Percentiles rank a stretch among this genome's conserved stretches.
These are phyloP conservation scores for Globisporangium irregulare DNA, from an alignment of 352 stramenopile species.

Conservation along the genomic window DNA sequence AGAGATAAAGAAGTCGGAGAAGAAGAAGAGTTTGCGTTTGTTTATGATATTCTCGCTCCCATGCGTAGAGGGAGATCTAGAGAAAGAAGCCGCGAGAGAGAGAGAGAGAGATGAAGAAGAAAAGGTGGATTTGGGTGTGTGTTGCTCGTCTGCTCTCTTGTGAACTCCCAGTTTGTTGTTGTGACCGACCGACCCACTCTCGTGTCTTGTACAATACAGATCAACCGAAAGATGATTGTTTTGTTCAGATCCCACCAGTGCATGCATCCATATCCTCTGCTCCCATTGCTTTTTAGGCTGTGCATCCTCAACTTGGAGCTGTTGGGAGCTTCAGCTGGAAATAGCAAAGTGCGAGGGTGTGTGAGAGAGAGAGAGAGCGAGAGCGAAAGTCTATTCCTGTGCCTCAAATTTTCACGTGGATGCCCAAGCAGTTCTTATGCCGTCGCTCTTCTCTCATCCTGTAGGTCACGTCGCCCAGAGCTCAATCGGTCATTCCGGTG, in stretches of 20 bases:
- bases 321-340: neutral
- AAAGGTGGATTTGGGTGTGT: slow-evolving; percentile 6
- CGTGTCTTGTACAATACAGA: slow-evolving; percentile 33
- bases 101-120: slow-evolving; percentile 7
- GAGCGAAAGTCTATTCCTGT: neutral
- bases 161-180: slow-evolving; percentile 13
- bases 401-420: neutral
- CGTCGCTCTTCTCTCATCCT: neutral
- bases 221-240: slow-evolving; percentile 16
- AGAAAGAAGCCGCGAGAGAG: slow-evolving; percentile 5
- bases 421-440: slow-evolving; percentile 1
- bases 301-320: no score
- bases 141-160: slow-evolving; percentile 5
- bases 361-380: neutral
- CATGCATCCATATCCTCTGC: no score
- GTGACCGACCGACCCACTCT: slow-evolving; percentile 9
- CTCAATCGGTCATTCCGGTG: slow-evolving; percentile 7
- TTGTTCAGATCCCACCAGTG: neutral
- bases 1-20: neutral
- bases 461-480: neutral
- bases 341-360: neutral
- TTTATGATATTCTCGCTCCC: slow-evolving; percentile 13
- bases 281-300: no score
- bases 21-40: slow-evolving; percentile 15
- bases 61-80: slow-evolving; percentile 18